Conservation (phyloP, 2,329 filamentous ascomycete genomes). For the Pseudocercospora pini-densiflorae region DNA sequence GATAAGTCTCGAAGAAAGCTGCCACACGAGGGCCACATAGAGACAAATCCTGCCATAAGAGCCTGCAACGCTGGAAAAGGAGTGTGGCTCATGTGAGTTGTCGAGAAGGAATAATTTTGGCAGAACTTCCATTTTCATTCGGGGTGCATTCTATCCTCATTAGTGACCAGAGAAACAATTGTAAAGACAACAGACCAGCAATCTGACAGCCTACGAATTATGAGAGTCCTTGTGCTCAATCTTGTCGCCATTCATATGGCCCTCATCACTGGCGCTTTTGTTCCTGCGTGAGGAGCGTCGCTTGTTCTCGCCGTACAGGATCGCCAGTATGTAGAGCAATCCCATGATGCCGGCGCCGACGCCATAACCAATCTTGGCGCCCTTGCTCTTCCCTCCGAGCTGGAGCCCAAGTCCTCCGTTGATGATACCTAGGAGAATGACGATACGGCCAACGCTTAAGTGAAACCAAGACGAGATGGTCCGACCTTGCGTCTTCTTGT, state of each 20-base stretch:
- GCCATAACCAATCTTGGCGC: constrained; percentile 50
- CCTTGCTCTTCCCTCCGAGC: constrained; percentile 46
- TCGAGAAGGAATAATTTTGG: neutral
- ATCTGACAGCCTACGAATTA: neutral
- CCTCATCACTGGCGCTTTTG: neutral
- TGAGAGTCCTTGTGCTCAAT: constrained; percentile 4
- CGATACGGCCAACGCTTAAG: constrained; percentile 36
- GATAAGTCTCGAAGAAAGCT: neutral
- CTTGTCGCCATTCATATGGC: neutral
- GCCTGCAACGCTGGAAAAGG: neutral
- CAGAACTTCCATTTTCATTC: neutral
- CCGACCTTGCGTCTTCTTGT: constrained; percentile 42
- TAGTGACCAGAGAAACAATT: neutral
- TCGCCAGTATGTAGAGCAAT: constrained; percentile 44
- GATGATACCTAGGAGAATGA: constrained; percentile 58
- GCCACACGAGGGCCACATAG: neutral
- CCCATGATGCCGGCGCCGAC: constrained; percentile 56
- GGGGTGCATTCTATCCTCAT: neutral
- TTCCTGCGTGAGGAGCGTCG: neutral
- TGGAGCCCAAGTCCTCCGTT: constrained; percentile 61
- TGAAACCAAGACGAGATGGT: constrained; percentile 52
- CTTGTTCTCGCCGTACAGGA: constrained; percentile 36
- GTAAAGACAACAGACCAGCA: neutral
- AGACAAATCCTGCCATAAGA: neutral
- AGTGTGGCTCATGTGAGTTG: neutral